Base-by-base conservation (phyloP, 2,329 filamentous ascomycete genomes). In the Graphilbum ipis-grandicollis region DNA sequence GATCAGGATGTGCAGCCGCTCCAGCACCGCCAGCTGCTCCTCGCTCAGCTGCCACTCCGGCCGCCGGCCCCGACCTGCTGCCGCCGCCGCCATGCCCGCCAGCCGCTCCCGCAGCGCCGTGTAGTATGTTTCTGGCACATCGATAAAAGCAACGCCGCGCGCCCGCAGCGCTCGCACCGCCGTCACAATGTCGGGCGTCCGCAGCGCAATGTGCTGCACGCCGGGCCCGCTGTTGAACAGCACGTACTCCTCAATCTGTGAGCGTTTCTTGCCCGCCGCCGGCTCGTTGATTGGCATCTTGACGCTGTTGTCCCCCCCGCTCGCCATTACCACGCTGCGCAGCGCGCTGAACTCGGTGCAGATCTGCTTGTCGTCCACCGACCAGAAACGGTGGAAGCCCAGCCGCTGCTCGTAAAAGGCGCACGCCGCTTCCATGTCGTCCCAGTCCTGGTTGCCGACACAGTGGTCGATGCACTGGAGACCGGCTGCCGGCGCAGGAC, bases 211-310 rank as follows among this genome's bases (percentile, higher is more conserved):
- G 60, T 94, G 88, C 62, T 94, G 88, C 0, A 94, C 84, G 33
- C 88, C 88, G 0, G 86, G 65, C 1, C 88, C 88, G 35, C 78
- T 73, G 63, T 93, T 93, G 65, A 90, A 94, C 53, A 82, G 67
- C 46, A 94, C 75, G 53, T 79, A 86, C 61, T 94, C 88, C 56
- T 94, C 86, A 48, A 96, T 94, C 60, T 96, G 88, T 10, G 76
- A 83, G 57, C 84, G 82, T 59, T 83, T 88, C 63, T 90, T 90
- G 41, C 86, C 88, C 2, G 71, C 64, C 1, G 88, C 88, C 2
- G 88, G 88, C 61, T 94, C 86, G 64, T 94, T 94, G 69, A 96
- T 93, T 50, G 88, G 88, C 85, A 94, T 94, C 63, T 94, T 94
- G 58, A 94, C 84, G 5, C 79, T 56, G 40, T 88, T 79, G 61